Conservation (phyloP, 106 monocot species). For the Apostasia shenzhenica region DNA sequence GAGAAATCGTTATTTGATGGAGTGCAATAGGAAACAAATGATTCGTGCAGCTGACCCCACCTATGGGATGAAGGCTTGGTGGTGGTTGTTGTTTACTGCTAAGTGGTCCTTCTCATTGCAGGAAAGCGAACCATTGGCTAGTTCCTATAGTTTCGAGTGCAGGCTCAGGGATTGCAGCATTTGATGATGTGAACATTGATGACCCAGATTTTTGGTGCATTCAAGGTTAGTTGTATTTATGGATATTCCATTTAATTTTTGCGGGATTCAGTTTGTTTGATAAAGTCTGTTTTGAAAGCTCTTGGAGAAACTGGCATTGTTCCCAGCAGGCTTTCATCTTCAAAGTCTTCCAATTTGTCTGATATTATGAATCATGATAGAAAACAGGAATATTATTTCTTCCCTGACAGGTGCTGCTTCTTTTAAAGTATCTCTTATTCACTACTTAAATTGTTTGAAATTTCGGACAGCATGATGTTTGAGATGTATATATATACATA, state of each 20-base stretch:
- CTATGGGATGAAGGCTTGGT: too few species aligned
- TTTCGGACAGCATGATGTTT: too few species aligned
- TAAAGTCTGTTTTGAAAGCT: constrained; percentile 31
- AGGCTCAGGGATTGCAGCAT: constrained; percentile 39
- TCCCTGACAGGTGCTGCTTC: constrained; percentile 52
- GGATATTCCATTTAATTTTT: not conserved
- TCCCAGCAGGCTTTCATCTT: constrained; percentile 49
- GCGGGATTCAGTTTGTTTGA: not conserved
- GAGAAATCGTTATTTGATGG: too few species aligned
- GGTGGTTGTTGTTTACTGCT: not conserved
- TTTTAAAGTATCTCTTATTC: not conserved
- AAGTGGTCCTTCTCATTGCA: constrained; percentile 13
- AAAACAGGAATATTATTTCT: constrained; percentile 31
- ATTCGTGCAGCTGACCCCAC: too few species aligned
- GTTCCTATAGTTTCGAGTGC: constrained; percentile 29
- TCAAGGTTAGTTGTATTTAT: constrained; percentile 49
- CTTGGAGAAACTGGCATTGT: constrained; percentile 84
- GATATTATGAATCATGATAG: constrained; percentile 7
- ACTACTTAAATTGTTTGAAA: too few species aligned
- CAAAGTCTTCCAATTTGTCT: constrained; percentile 7
- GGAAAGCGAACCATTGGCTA: constrained; percentile 60
- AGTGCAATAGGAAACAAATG: too few species aligned
- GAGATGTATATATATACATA: too few species aligned
- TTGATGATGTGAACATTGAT: constrained; percentile 68
- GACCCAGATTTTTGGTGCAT: constrained; percentile 87